Base-by-base conservation (phyloP, 2,329 filamentous ascomycete genomes). In the Verticillium zaregamsianum region DNA sequence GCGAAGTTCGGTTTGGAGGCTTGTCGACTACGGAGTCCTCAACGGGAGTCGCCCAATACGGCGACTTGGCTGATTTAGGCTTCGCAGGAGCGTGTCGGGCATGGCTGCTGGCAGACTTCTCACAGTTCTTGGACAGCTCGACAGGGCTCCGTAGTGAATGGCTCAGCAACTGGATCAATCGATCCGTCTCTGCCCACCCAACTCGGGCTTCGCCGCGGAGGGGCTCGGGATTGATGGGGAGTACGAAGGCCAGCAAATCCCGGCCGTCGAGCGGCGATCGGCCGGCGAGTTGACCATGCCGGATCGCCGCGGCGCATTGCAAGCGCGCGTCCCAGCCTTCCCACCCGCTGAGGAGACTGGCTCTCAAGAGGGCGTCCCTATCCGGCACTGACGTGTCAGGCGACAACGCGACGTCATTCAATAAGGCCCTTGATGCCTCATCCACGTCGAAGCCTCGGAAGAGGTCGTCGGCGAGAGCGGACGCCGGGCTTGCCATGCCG, bases 151-250 rank as follows among this genome's bases (percentile, higher is more conserved):
- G 12, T 17, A 59, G 28, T 12, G 57, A 59, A 25, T 25, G 40
- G 31, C 25, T 15, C 3, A 59, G 58, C 31, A 35, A 4, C 33
- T 55, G 61, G 55, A 66, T 63, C 54, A 63, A 59, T 25, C 71
- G 68, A 60, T 78, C 76, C 4, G 76, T 78, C 56, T 71, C 65
- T 32, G 63, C 67, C 76, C 76, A 78, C 5, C 70, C 45, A 14
- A 4, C 12, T 11, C 23, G 7, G 8, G n/a, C 3, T 49, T 23
- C 23, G 20, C 11, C 45, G 11, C 8, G n/a, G 5, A 23, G 23
- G 17, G 15, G 37, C 15, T 40, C 37, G n/a, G 37, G 5, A 5
- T 17, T 17, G 15, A 40, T 68, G 12, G 65, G 60, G 64, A 68
- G 71, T 33, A 77, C 61, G 61, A 72, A 74, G 20, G 70, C 66